Conservation (phyloP, 2,329 filamentous ascomycete genomes). For the Pestalotiopsis fici region DNA sequence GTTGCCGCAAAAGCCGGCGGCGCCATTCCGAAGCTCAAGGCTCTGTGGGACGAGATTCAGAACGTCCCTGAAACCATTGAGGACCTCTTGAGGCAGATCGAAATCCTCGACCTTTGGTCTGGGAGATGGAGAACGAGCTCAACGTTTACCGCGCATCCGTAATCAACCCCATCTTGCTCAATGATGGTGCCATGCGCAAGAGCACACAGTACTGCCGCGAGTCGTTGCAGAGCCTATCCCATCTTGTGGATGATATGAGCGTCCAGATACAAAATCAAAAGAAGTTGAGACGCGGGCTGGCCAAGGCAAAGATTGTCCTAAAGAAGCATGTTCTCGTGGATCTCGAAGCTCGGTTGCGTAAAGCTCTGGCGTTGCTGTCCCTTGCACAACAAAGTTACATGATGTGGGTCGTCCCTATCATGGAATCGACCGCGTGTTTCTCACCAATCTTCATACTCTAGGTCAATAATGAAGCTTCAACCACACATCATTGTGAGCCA, state of each 20-base stretch:
- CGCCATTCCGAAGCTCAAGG: neutral
- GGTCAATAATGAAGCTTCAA: neutral
- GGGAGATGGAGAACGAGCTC: slow-evolving; percentile 4
- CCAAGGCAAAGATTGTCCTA: neutral
- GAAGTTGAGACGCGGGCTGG: neutral
- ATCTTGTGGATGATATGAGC: neutral
- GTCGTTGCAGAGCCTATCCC: neutral
- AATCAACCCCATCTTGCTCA: neutral
- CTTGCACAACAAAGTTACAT: neutral
- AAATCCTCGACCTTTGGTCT: slow-evolving; percentile 1
- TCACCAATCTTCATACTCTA: neutral
- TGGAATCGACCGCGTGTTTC: too few relatives aligned
- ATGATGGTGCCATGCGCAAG: neutral
- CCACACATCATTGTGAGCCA: neutral
- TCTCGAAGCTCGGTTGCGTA: neutral
- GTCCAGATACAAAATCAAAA: neutral
- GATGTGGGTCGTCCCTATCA: neutral
- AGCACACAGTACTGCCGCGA: neutral
- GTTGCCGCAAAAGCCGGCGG: slow-evolving; percentile 1
- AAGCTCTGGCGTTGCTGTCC: neutral
- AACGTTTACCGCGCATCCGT: neutral
- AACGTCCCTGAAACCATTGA: slow-evolving; percentile 5
- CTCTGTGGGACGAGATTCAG: slow-evolving; percentile 6
- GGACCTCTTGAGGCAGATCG: slow-evolving; percentile 2
- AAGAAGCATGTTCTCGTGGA: neutral